Base-by-base conservation (phyloP, 306 rosid genomes). In the Lablab purpureus region DNA sequence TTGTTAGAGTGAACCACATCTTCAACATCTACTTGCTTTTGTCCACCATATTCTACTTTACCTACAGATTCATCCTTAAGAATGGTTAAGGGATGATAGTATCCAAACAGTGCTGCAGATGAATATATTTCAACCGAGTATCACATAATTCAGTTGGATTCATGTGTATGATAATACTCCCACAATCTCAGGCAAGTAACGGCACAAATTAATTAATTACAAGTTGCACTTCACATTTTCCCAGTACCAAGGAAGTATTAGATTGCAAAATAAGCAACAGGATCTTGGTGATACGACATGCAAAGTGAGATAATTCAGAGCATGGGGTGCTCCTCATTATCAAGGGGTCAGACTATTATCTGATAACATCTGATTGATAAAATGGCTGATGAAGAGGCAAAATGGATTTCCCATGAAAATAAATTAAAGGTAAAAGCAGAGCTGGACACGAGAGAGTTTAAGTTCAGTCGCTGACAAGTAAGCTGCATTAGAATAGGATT, bases 21-120 rank as follows among this genome's bases (percentile, higher is more conserved):
- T 84, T 92, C 90, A 85, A 84, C 82, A 87, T 84, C 88, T 87
- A 90, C 87, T 71, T 79, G 87, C 87, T 75, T 89, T 92, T 85
- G 89, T 65, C 90, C 92, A 88, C 77, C 89, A 79, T 79, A 87
- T 86, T 80, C 92, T 88, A 90, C 89, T 84, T 87, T 89, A 85
- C 91, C 96, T 87, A 92, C 92, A 84, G 63, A 69, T 80, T 81
- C 77, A 88, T 87, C 85, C 90, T 67, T 86, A 67, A 86, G 87
- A 90, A 88, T 63, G 81, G 87, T 89, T 77, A 89, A 88, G 67
- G 79, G 75, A 80, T 73, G 84, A 80, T 54, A 71, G 21, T 28
- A 60, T 27, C 41, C 40, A 27, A 28, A 37, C 67, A 27, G 22
- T 27, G 10, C 67, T 14, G 41, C 34, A 59, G 66, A 64, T 4